Percentiles rank a stretch among this genome's conserved stretches.
These are phyloP conservation scores for Fraxinus angustifolia DNA, from an alignment of 305 asterid species.

Conservation along the genomic window DNA sequence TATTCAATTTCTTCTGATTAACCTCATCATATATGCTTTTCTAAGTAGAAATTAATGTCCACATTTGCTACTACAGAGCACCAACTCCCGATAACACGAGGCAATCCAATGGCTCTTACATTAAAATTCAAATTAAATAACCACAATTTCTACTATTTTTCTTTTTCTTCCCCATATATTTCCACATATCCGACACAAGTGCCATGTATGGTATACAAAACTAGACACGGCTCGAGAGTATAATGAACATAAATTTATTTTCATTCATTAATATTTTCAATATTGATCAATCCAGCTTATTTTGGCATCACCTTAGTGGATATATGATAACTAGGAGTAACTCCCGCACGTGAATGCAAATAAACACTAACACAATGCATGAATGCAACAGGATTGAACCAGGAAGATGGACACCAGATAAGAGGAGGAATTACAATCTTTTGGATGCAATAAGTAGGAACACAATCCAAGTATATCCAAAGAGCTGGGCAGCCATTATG, in stretches of 20 bases:
- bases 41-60: not conserved
- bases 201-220: not conserved
- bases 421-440: constrained; percentile 55
- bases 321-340: too few relatives aligned
- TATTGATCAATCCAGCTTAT: not conserved
- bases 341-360: not conserved
- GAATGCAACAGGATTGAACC: constrained; percentile 52
- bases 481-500: constrained; percentile 73
- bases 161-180: not conserved
- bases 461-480: constrained; percentile 72
- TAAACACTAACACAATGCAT: not conserved
- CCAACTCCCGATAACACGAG: not conserved
- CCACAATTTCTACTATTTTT: not conserved
- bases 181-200: not conserved
- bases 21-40: not conserved
- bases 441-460: constrained; percentile 63
- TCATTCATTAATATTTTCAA: too few relatives aligned
- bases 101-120: not conserved
- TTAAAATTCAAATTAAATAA: not conserved
- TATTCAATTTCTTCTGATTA: not conserved
- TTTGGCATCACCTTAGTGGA: too few relatives aligned
- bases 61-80: not conserved
- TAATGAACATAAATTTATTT: not conserved
- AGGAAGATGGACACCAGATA: constrained; percentile 59
- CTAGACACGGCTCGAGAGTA: not conserved